These are phyloP conservation scores for Chlamydomonas sphaeroides DNA, from an alignment of 139 green algal species.

Conservation along the genomic window DNA sequence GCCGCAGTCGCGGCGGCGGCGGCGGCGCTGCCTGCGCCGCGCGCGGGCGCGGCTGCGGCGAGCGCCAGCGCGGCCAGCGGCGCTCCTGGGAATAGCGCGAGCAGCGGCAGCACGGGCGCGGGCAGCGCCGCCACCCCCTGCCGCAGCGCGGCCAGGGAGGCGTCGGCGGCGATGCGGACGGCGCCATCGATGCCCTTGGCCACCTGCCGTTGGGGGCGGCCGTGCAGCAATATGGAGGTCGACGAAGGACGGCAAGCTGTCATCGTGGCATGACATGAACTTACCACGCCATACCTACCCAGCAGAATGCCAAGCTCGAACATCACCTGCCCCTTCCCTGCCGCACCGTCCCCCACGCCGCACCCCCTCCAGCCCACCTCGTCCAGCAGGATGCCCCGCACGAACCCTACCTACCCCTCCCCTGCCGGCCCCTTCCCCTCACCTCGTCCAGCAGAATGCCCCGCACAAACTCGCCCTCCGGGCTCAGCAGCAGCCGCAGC, in stretches of 20 bases:
- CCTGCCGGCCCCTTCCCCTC: no score
- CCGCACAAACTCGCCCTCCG: constrained; percentile 79
- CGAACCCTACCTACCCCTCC: no score
- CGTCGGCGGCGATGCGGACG: constrained; percentile 71
- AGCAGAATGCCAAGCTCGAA: no score
- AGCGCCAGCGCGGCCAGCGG: not conserved
- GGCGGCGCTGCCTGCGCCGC: not conserved
- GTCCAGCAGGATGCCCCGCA: no score
- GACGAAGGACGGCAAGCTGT: no score
- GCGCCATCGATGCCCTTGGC: constrained; percentile 84
- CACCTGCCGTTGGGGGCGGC: constrained; percentile 65
- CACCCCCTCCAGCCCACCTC: no score
- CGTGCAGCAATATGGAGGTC: no score
- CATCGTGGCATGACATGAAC: no score
- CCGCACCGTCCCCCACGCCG: no score
- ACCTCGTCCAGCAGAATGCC: constrained; percentile 78
- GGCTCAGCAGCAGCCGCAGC: constrained; percentile 79
- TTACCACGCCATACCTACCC: no score
- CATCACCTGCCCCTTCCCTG: no score
- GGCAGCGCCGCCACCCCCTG: constrained; percentile 6
- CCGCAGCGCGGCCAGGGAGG: constrained; percentile 33
- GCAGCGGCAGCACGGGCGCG: not conserved
- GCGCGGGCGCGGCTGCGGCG: not conserved
- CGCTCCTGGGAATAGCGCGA: not conserved
- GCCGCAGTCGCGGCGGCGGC: not conserved